Evolutionary conservation across 805 yeast species (phyloP).

Genomic region (Starmera quercuum): DNA sequence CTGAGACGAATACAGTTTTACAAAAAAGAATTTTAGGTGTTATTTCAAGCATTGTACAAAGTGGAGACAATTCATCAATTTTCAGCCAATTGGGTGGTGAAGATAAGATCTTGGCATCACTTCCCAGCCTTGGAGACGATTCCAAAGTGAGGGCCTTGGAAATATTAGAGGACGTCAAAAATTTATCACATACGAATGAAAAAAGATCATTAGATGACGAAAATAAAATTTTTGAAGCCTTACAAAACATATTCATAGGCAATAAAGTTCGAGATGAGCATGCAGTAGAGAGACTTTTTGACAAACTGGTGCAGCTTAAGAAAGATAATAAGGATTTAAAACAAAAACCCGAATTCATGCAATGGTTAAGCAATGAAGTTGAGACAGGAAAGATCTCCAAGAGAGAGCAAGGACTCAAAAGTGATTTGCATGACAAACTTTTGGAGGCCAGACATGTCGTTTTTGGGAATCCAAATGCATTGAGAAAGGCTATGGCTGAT

Average conservation of each 20-base stretch:
- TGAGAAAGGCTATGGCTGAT: constrained; percentile 52
- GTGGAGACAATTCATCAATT: constrained; percentile 23
- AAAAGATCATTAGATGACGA: constrained; percentile 8
- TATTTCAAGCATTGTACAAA: constrained; percentile 36
- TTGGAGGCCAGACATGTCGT: constrained; percentile 49
- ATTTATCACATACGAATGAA: neutral
- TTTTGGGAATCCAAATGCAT: constrained; percentile 73
- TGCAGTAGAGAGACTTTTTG: constrained; percentile 36
- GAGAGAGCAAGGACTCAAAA: constrained; percentile 23
- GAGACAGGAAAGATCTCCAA: constrained; percentile 21
- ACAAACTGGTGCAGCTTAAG: constrained; percentile 28
- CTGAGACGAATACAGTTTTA: constrained; percentile 23
- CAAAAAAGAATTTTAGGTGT: constrained; percentile 46
- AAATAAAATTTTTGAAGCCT: constrained; percentile 7
- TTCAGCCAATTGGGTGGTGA: constrained; percentile 16
- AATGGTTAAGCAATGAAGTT: constrained; percentile 53
- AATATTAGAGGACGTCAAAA: constrained; percentile 37
- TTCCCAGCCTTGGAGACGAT: constrained; percentile 13
- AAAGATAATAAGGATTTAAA: constrained; percentile 20
- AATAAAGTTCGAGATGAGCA: constrained; percentile 25
- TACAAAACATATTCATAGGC: constrained; percentile 18
- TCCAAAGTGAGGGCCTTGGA: constrained; percentile 33
- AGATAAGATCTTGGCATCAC: constrained; percentile 17
- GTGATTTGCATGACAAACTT: constrained; percentile 31
- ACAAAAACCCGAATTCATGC: constrained; percentile 34